Evolutionary conservation across 306 rosid species (phyloP), one percentile per base, ranked within the genome.

Genomic region (Quercus berberidifolia): DNA sequence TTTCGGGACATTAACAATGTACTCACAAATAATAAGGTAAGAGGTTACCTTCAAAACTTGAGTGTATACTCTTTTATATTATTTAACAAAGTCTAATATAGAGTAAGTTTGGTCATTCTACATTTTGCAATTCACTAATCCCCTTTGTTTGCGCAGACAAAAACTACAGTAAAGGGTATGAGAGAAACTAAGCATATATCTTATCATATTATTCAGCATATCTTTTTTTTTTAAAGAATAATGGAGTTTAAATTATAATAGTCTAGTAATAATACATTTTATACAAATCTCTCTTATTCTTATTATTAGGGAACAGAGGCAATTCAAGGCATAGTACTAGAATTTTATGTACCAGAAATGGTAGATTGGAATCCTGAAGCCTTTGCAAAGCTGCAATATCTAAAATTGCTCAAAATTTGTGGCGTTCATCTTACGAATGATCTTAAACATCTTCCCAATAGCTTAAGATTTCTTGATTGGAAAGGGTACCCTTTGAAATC

Each of bases 401-500:
- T 69, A 55, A 78, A 20, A 56, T 69, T 78, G 12, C 60, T 78
- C 46, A 25, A 14, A 13, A 8, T 69, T 17, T 19, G 9, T 5
- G 33, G 56, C 56, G 70, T 78, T 56, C 17, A 25, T 23, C 70
- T 56, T 38, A 15, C 1, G 2, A 43, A 23, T 15, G 38, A 49
- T 69, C 70, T 35, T 30, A 69, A 55, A 17, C 43, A 14, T 23
- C 69, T 78, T 21, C 46, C 81, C 23, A 55, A 19, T 69, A 21
- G 20, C 35, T 5, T 78, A 62, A 69, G 43, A 78, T 56, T 55
- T 69, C n/a, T 78, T n/a, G 13, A 1, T 35, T 78, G 80, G 75
- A 41, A 55, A 18, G 21, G 21, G 38, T 78, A 15, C 35, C 43
- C 81, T 69, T 21, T 20, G 69, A 6, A 78, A 41, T 41, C 49